A percentile compares a stretch with the other conserved stretches of the same genome.
phyloP scores from a whole-genome alignment of 2,329 filamentous ascomycete genomes.

The Colletotrichum phormii region DNA sequence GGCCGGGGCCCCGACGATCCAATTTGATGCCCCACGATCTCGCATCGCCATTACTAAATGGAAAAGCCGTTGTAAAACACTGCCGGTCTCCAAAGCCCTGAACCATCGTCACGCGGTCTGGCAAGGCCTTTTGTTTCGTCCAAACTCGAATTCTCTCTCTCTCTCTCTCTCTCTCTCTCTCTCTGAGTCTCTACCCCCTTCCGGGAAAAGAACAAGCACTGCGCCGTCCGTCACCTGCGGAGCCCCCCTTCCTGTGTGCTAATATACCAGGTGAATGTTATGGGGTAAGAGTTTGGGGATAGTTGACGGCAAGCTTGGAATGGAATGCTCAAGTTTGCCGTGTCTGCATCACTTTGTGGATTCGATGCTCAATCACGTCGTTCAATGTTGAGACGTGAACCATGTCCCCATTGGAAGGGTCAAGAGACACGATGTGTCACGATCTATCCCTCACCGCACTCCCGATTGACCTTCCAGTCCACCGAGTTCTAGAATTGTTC shows the following conservation, averaged over 20 bases:
- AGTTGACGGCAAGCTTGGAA: neutral
- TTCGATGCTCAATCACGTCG: neutral
- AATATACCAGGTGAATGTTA: conserved; percentile 10
- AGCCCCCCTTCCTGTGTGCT: conserved; percentile 22
- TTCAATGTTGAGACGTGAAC: neutral
- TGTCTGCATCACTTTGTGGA: neutral
- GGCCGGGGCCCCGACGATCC: conserved; percentile 24
- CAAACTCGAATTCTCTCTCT: neutral
- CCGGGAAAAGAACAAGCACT: neutral
- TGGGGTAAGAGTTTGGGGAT: neutral
- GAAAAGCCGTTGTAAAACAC: conserved; percentile 36
- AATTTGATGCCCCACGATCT: conserved; percentile 24
- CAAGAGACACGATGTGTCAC: conserved; percentile 7
- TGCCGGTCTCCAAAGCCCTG: conserved; percentile 21
- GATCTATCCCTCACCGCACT: conserved; percentile 23
- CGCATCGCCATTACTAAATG: conserved; percentile 36
- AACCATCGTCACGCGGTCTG: conserved; percentile 24
- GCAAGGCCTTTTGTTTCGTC: conserved; percentile 32
- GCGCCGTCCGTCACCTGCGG: conserved; percentile 14
- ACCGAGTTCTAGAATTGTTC: conserved; percentile 20
- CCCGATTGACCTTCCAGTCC: conserved; percentile 11
- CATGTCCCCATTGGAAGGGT: neutral
- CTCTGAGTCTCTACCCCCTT: neutral
- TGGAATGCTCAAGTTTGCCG: neutral
- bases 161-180: neutral